Base-by-base conservation (phyloP, 768 basidiomycete genomes). In the Lactarius deliciosus region DNA sequence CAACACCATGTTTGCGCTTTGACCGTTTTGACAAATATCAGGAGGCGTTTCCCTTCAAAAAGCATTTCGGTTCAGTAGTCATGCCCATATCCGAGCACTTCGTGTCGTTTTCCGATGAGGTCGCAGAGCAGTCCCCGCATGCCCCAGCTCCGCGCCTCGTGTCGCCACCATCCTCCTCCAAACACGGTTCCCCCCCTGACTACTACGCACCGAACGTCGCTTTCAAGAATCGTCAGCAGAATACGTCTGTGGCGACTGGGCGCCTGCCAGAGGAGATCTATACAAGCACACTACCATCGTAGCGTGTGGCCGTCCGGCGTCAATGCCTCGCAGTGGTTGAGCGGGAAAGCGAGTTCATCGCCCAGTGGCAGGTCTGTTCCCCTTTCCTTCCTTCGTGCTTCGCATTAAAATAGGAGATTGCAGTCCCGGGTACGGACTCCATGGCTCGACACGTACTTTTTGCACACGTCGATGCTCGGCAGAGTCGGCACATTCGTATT, bases 401-500 rank as follows among this genome's bases (percentile, higher is more conserved):
- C n/a, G n/a, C n/a, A n/a, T n/a, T n/a, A n/a, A n/a, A n/a, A n/a
- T n/a, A n/a, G n/a, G n/a, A n/a, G n/a, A n/a, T n/a, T n/a, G n/a
- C n/a, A n/a, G n/a, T n/a, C n/a, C n/a, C n/a, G n/a, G 72, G 28
- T 30, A 30, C 28, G 28, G 28, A 30, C 28, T 3, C 28, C 28
- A 30, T 30, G 28, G 28, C 28, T 30, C 2, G 94, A 96, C 73
- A 78, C 79, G 1, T 96, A 92, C 73, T 96, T 96, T 32, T 85
- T 95, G 38, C 90, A 94, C 69, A 86, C 89, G 0, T 92, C 91
- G 0, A 82, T 88, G 0, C 79, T 93, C 11, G 94, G 86, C 0
- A n/a, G n/a, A n/a, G n/a, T n/a, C n/a, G n/a, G n/a, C 72, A 94
- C 91, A 0, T 98, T 96, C 89, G 85, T 86, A 38, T 83, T 91